Base-by-base conservation (phyloP, 306 rosid species). In the Potentilla sterilis region DNA sequence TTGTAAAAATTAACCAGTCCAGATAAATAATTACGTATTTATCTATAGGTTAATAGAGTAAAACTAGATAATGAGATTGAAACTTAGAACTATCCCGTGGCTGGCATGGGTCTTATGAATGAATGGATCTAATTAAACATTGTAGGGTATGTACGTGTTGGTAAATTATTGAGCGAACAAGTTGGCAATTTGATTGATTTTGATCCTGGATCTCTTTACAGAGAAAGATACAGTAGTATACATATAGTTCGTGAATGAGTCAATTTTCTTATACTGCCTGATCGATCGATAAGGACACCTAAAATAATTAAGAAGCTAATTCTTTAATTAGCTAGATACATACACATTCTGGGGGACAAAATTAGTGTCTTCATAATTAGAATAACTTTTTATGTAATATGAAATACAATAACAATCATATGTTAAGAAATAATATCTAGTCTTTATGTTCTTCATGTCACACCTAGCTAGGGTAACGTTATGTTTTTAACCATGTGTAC, bases 81-180 rank as follows among this genome's bases (percentile, higher is more conserved):
- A 37, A 63, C 6, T 35, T 62, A 2, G 19, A 8, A 55, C 11
- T 16, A 58, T 58, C 24, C 15, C 14, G 34, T 59, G 65, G 65
- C 65, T 59, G 65, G n/a, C n/a, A n/a, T n/a, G n/a, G 65, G 35
- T 28, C 43, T 35, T 34, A 7, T 63, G 68, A 22, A 7, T 63
- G 68, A 22, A 62, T 63, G 22, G 9, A 40, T 16, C 68, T 35
- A 15, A 63, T n/a, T n/a, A 16, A 63, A 63, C 2, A 28, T 7
- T 15, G 44, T 63, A 35, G 68, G 22, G 44, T 34, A 28, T 32
- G n/a, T 34, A 28, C 13, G n/a, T 16, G 41, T 18, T 37, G 69
- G 11, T 64, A 37, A 64, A 37, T 64, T 6, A 64, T 64, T 64
- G 69, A 64, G 46, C 0, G 81, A 46, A 75, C 81, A 69, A 77